Evolutionary conservation across 1,139 yeast species (phyloP).

Genomic region (Candida anutae): DNA sequence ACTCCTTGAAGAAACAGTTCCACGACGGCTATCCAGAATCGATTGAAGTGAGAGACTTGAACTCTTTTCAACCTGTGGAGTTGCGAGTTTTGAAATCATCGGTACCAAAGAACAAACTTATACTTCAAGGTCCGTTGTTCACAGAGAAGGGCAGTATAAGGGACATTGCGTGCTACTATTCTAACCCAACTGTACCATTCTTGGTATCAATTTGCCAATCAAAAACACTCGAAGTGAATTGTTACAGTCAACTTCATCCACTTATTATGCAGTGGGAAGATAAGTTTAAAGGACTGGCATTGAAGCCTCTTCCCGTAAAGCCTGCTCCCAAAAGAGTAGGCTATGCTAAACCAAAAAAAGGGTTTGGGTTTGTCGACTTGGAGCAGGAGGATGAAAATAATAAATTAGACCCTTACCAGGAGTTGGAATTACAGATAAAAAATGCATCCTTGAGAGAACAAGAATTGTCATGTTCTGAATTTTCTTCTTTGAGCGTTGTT

Average conservation of each 20-base stretch:
- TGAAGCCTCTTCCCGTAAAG: background rate
- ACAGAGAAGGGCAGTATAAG: slow-evolving; percentile 4
- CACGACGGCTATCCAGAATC: slow-evolving; percentile 6
- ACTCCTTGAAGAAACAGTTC: slow-evolving; percentile 12
- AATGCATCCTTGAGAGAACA: background rate
- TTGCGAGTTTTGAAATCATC: slow-evolving; percentile 9
- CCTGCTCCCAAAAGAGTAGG: slow-evolving; percentile 1
- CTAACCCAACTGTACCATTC: slow-evolving; percentile 10
- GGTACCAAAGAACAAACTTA: slow-evolving; percentile 7
- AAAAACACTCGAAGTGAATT: slow-evolving; percentile 12
- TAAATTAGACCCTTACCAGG: background rate
- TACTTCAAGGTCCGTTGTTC: slow-evolving; percentile 20
- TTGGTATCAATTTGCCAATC: slow-evolving; percentile 11
- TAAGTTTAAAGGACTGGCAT: background rate
- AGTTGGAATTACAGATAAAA: background rate
- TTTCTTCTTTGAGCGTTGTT: background rate
- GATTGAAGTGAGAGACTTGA: slow-evolving; percentile 8
- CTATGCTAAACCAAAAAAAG: slow-evolving; percentile 24
- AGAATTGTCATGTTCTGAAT: background rate
- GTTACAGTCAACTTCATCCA: slow-evolving; percentile 25
- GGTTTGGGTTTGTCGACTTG: slow-evolving; percentile 33
- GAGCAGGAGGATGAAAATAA: slow-evolving; percentile 5
- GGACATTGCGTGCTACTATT: slow-evolving; percentile 13
- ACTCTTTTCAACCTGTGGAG: slow-evolving; percentile 8
- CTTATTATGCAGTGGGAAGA: slow-evolving; percentile 15